A percentile compares a stretch with the other conserved stretches of the same genome.
phyloP scores from a whole-genome alignment of 164 flowering plant species.

The Vitis riparia region DNA sequence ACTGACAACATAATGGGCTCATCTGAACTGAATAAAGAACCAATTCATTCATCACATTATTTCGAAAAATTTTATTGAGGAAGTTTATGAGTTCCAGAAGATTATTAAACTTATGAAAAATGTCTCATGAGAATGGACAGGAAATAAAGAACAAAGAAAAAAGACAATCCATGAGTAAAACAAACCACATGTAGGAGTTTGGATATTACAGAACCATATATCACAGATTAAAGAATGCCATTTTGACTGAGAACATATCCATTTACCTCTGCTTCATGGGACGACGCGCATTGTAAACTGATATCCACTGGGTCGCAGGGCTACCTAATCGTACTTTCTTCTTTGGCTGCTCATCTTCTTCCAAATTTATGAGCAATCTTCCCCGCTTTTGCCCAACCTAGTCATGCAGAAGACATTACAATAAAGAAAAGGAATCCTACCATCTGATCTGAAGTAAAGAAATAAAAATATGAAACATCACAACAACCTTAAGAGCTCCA shows the following conservation, averaged over 20 bases:
- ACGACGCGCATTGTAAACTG: conserved; percentile 82
- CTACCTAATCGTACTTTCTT: conserved; percentile 85
- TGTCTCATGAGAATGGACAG: no score
- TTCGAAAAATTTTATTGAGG: not conserved
- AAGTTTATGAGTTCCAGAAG: not conserved
- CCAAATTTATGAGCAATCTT: conserved; percentile 64
- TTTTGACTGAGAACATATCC: not conserved
- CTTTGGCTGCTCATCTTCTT: conserved; percentile 89
- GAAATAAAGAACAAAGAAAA: no score
- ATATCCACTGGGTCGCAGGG: conserved; percentile 94
- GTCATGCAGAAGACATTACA: not conserved
- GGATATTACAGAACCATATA: no score
- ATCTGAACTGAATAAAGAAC: not conserved
- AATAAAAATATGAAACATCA: not conserved
- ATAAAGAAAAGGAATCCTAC: not conserved
- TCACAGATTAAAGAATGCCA: not conserved
- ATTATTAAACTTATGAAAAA: no score
- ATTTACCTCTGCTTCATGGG: conserved; percentile 93
- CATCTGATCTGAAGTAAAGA: not conserved
- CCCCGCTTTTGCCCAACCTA: conserved; percentile 91
- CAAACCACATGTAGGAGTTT: no score
- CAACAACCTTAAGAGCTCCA: conserved; percentile 75
- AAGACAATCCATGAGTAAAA: no score
- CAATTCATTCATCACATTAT: not conserved
- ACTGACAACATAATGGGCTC: not conserved